Evolutionary conservation across 2,329 filamentous ascomycete species (phyloP).

Genomic region (Canariomyces notabilis): DNA sequence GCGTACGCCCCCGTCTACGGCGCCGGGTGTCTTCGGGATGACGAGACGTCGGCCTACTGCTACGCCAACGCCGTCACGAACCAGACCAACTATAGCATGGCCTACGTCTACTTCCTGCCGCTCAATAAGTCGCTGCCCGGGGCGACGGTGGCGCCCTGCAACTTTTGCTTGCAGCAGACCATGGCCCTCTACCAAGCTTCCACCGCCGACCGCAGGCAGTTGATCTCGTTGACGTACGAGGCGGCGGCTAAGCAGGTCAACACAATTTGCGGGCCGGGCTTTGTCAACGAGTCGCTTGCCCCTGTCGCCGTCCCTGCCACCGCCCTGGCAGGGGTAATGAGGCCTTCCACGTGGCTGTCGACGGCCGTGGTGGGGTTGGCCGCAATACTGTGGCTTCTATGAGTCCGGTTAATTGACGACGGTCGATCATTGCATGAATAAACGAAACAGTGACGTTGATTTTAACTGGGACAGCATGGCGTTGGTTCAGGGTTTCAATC

Average conservation of each 20-base stretch:
- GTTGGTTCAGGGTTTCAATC: background rate
- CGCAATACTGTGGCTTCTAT: slow-evolving; percentile 2
- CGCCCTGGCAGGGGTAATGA: background rate
- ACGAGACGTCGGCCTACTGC: slow-evolving; percentile 63
- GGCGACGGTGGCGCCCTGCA: slow-evolving; percentile 67
- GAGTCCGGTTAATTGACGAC: background rate
- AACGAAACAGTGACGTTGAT: background rate
- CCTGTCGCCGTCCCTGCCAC: slow-evolving; percentile 27
- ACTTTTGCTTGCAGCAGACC: slow-evolving; percentile 67
- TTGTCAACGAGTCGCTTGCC: slow-evolving; percentile 53
- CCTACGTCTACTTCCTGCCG: slow-evolving; percentile 81
- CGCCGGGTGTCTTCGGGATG: slow-evolving; percentile 72
- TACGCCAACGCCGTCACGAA: slow-evolving; percentile 85
- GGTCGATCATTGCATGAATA: background rate
- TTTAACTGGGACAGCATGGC: background rate
- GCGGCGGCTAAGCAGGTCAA: slow-evolving; percentile 70
- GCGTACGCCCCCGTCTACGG: slow-evolving; percentile 75
- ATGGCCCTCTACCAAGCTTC: slow-evolving; percentile 76
- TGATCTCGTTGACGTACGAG: slow-evolving; percentile 64
- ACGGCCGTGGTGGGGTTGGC: background rate
- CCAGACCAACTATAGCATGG: slow-evolving; percentile 60
- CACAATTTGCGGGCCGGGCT: slow-evolving; percentile 53
- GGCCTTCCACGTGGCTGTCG: background rate
- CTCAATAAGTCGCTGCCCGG: slow-evolving; percentile 67
- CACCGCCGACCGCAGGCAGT: slow-evolving; percentile 59